Conservation (phyloP, 139 green algal genomes). For the Closterium sp. region DNA sequence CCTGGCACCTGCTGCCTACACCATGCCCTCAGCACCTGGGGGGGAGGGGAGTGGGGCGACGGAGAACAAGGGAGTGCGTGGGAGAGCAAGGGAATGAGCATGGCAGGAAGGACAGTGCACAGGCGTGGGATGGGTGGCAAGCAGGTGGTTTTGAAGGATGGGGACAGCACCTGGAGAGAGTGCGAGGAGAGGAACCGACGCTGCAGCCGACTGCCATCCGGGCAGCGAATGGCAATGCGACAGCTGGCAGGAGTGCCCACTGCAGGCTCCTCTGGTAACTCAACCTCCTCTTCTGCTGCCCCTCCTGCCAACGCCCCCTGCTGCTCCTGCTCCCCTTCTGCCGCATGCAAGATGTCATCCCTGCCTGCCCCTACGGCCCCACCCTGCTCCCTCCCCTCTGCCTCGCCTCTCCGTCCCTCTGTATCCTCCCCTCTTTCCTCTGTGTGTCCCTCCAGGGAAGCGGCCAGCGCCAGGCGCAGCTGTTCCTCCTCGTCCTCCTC, state of each 20-base stretch:
- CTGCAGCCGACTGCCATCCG: background rate
- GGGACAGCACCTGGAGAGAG: background rate
- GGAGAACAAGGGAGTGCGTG: background rate
- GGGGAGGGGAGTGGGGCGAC: background rate
- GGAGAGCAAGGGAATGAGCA: too few species aligned
- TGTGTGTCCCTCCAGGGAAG: background rate
- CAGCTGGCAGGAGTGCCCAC: background rate
- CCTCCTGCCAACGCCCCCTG: background rate
- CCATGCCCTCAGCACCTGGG: slow-evolving; percentile 47
- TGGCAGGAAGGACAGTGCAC: too few species aligned
- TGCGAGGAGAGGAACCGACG: background rate
- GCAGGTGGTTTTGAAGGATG: too few species aligned
- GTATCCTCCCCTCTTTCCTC: background rate
- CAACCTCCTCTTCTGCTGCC: background rate
- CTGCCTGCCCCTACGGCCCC: background rate
- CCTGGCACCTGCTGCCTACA: slow-evolving; percentile 43
- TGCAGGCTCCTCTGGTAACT: background rate
- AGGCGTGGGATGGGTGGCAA: background rate
- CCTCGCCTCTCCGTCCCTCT: background rate
- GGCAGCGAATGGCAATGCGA: background rate
- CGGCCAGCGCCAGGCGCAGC: background rate
- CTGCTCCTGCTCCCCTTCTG: background rate
- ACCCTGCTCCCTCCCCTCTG: background rate
- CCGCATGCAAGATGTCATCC: background rate
- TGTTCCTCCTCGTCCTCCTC: background rate